Evolutionary conservation across 2,329 filamentous ascomycete species (phyloP).

Genomic region (Ascochyta pisi): DNA sequence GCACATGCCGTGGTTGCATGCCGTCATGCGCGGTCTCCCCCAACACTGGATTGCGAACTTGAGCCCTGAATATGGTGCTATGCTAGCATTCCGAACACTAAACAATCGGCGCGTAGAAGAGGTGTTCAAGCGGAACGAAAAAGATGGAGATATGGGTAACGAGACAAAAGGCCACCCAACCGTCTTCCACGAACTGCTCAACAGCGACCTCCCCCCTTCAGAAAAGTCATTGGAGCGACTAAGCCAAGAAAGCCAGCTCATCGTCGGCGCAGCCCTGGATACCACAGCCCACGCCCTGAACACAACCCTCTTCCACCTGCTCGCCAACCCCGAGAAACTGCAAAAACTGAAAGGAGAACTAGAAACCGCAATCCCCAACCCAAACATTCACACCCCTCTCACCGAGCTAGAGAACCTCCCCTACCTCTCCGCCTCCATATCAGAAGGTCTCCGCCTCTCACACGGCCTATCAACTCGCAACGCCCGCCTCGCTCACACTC

Average conservation of each 20-base stretch:
- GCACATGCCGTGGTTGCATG: constrained; percentile 2
- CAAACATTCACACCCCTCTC: neutral
- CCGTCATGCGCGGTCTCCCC: neutral
- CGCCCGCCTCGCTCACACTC: constrained; percentile 25
- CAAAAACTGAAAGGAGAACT: constrained; percentile 27
- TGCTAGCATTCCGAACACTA: neutral
- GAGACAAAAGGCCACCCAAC: neutral
- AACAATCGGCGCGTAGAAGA: neutral
- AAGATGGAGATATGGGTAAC: neutral
- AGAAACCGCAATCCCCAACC: constrained; percentile 16
- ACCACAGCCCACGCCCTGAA: constrained; percentile 22
- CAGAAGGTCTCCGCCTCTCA: constrained; percentile 32
- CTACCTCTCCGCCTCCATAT: constrained; percentile 33
- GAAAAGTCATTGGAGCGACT: neutral
- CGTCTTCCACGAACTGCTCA: constrained; percentile 3
- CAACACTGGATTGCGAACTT: neutral
- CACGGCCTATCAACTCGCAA: constrained; percentile 33
- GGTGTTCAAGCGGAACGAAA: neutral
- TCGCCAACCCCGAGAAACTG: constrained; percentile 12
- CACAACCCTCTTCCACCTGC: constrained; percentile 26
- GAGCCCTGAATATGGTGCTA: neutral
- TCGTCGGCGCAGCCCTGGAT: constrained; percentile 29
- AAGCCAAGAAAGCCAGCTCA: neutral
- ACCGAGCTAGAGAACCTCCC: constrained; percentile 29
- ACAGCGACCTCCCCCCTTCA: neutral